Evolutionary conservation across 1,139 yeast species (phyloP).

Genomic region (Yamadazyma siamensis): DNA sequence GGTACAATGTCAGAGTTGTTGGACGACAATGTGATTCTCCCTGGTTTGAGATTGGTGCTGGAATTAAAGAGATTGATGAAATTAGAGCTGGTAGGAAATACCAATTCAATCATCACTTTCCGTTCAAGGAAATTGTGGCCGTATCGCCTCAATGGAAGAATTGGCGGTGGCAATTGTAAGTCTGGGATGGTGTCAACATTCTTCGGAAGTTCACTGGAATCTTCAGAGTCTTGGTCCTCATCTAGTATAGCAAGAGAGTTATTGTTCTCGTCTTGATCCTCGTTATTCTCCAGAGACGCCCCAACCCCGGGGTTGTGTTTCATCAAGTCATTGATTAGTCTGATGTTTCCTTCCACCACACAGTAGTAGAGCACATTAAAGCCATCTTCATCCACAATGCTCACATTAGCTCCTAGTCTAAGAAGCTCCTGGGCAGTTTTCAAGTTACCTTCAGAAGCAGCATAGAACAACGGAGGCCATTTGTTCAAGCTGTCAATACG

Average conservation of each 20-base stretch:
- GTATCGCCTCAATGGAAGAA: constrained; percentile 85
- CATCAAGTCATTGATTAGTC: constrained; percentile 66
- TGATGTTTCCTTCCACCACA: constrained; percentile 89
- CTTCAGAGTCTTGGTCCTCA: constrained; percentile 41
- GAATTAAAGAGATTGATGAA: constrained; percentile 51
- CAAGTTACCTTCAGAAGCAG: constrained; percentile 82
- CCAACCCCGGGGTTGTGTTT: constrained; percentile 20
- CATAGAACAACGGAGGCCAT: constrained; percentile 93
- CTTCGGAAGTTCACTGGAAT: constrained; percentile 24
- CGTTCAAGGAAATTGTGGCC: constrained; percentile 95
- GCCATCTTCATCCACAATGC: constrained; percentile 79
- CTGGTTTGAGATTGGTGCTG: constrained; percentile 45
- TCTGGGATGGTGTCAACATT: constrained; percentile 81
- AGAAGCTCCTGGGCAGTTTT: constrained; percentile 69
- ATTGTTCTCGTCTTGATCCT: background rate
- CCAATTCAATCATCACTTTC: constrained; percentile 76
- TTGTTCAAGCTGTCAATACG: constrained; percentile 79
- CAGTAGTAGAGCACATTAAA: constrained; percentile 84
- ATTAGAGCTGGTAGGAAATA: constrained; percentile 53
- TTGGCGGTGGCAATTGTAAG: constrained; percentile 90
- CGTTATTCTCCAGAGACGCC: constrained; percentile 2
- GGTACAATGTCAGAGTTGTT: constrained; percentile 75
- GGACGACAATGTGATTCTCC: constrained; percentile 73
- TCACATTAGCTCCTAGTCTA: constrained; percentile 67
- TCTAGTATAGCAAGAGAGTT: constrained; percentile 26